Evolutionary conservation across 1,139 yeast genomes (phyloP), one percentile per base, ranked within the genome.

Genomic region (Blastobotrys elegans): DNA sequence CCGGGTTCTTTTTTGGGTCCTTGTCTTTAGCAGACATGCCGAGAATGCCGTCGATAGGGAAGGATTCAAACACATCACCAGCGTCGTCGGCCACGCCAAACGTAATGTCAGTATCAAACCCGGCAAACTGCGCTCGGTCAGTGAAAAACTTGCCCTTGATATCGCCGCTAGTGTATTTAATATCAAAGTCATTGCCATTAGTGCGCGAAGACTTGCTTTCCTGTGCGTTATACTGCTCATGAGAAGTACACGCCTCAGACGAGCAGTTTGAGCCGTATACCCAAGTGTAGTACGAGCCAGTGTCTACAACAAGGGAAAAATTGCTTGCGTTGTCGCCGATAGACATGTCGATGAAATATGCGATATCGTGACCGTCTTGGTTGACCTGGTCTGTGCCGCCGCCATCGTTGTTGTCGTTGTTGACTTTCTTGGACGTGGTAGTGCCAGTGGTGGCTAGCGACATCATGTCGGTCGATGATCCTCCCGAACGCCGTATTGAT

Each of bases 281-380:
- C 88, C 88, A 82, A 1, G 81, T 63, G 51, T 79, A 75, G 33
- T 81, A 79, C 32, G 84, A 78, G 1, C 85, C 87, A 0, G 88
- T 81, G 60, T 82, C 88, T 24, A 82, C 66, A 16, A 82, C 70
- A 39, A 82, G 65, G 5, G 77, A 76, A 57, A 73, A 80, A 29
- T 66, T 66, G 30, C 63, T 63, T 3, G 4, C 8, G 18, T 46
- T 40, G 4, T 60, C 44, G 21, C 68, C 69, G 14, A 65, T 37
- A 18, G 53, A 47, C 14, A 62, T 50, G 34, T 57, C 53, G 31
- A 65, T 46, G 40, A 52, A 62, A 49, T 65, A 65, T 10, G 67
- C 60, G 32, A 63, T 57, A 43, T 64, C 68, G 22, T 54, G 51
- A 13, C 65, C 66, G 35, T 56, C 59, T 31, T 58, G 61, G 30